Conservation (phyloP, 257 asterid genomes). For the Solanum pinnatisectum region DNA sequence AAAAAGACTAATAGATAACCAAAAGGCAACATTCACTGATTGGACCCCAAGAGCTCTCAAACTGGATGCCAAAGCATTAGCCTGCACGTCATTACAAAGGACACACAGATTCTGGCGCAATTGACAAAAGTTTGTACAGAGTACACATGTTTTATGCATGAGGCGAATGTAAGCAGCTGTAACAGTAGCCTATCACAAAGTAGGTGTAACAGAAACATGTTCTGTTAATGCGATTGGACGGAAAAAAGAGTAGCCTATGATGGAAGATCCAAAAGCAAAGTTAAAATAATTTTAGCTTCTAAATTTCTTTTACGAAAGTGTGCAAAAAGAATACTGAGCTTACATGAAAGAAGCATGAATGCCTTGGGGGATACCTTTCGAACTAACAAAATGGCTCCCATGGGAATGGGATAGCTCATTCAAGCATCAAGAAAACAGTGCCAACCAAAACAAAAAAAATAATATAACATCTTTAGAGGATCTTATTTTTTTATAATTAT, state of each 20-base stretch:
- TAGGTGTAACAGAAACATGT: background rate
- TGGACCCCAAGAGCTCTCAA: background rate
- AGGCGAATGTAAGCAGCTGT: background rate
- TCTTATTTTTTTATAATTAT: background rate
- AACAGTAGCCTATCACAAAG: background rate
- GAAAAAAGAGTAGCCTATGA: background rate
- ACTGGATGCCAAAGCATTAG: background rate
- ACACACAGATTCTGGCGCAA: background rate
- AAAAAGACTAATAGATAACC: background rate
- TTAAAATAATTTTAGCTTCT: background rate
- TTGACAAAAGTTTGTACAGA: background rate
- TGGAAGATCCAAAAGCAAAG: background rate
- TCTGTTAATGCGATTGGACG: background rate
- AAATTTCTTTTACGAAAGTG: background rate
- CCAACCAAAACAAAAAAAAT: background rate
- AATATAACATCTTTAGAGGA: background rate
- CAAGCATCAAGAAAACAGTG: background rate
- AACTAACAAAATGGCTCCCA: background rate
- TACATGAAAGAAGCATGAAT: background rate
- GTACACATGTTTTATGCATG: background rate
- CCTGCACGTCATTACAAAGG: background rate
- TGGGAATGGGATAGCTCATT: background rate
- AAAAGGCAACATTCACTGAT: background rate
- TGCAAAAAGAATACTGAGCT: background rate
- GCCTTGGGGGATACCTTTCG: background rate